phyloP scores from a whole-genome alignment of 2,329 filamentous ascomycete species.

The Verticillium tricorpus region DNA sequence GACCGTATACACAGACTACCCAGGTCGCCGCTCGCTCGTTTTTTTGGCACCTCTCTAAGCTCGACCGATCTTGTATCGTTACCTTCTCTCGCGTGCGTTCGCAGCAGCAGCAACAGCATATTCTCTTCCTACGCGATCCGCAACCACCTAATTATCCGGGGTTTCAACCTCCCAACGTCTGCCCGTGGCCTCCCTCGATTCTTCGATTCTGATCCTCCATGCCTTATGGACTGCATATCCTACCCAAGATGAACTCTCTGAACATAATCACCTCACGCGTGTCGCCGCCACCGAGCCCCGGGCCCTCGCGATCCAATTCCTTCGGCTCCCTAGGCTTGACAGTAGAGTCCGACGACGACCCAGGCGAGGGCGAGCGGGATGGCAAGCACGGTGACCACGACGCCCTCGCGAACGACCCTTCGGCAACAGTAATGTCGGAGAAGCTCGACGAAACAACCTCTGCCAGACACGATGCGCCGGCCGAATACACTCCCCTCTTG shows the following conservation, averaged over 20 bases:
- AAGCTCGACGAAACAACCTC: slow-evolving; percentile 6
- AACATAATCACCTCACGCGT: slow-evolving; percentile 88
- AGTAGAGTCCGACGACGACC: slow-evolving; percentile 37
- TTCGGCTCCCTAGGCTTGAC: slow-evolving; percentile 48
- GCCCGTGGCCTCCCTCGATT: not conserved
- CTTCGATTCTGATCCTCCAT: slow-evolving; percentile 2
- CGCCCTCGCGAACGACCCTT: slow-evolving; percentile 25
- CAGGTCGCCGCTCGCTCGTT: not conserved
- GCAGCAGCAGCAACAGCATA: not conserved
- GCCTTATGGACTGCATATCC: slow-evolving; percentile 50
- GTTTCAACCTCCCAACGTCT: not conserved
- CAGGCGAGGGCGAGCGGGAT: slow-evolving; percentile 20
- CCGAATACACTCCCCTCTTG: slow-evolving; percentile 68
- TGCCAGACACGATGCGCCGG: slow-evolving; percentile 23
- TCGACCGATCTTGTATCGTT: not conserved
- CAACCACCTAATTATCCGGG: not conserved
- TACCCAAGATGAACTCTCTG: slow-evolving; percentile 86
- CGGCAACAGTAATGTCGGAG: slow-evolving; percentile 11
- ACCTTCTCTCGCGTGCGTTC: not conserved
- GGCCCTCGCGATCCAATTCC: slow-evolving; percentile 57
- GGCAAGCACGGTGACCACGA: slow-evolving; percentile 13
- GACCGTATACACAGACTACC: not conserved
- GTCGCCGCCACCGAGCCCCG: slow-evolving; percentile 54
- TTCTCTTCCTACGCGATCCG: not conserved
- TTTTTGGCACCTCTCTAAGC: not conserved